These are phyloP conservation scores for Claviceps sp. DNA, from an alignment of 2,329 filamentous ascomycete genomes.

Conservation along the genomic window DNA sequence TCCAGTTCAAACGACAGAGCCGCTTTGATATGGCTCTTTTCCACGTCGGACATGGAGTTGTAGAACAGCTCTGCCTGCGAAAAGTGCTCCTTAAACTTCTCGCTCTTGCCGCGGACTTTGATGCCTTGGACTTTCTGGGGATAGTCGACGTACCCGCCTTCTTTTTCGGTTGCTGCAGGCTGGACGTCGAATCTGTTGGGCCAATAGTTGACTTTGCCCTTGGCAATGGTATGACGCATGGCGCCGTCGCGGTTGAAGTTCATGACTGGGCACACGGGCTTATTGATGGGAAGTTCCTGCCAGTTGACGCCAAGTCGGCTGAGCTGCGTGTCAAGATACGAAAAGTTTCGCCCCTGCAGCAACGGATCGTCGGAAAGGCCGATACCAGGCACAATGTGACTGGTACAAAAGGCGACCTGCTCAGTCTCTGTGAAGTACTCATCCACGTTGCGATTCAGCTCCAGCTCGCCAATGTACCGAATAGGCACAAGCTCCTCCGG, in stretches of 20 bases:
- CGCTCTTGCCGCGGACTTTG: slow-evolving; percentile 54
- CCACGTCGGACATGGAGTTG: slow-evolving; percentile 57
- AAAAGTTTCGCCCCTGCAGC: slow-evolving; percentile 58
- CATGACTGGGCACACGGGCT: slow-evolving; percentile 60
- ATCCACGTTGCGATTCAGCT: slow-evolving; percentile 67
- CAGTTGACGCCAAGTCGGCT: slow-evolving; percentile 57
- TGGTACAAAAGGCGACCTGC: slow-evolving; percentile 72
- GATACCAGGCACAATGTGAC: slow-evolving; percentile 66
- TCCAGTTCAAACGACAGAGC: slow-evolving; percentile 66
- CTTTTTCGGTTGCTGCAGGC: slow-evolving; percentile 46
- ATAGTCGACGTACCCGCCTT: slow-evolving; percentile 59
- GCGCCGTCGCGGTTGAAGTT: slow-evolving; percentile 56
- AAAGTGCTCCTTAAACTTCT: slow-evolving; percentile 67
- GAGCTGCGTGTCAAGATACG: slow-evolving; percentile 44
- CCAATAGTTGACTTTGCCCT: slow-evolving; percentile 7
- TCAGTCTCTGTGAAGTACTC: slow-evolving; percentile 76
- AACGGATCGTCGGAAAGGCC: slow-evolving; percentile 67
- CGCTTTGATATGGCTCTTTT: slow-evolving; percentile 59
- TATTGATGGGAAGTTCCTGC: slow-evolving; percentile 66
- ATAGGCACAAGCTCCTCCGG: slow-evolving; percentile 65
- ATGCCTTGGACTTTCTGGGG: slow-evolving; percentile 50
- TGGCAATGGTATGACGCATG: slow-evolving; percentile 6
- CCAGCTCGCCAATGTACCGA: slow-evolving; percentile 64
- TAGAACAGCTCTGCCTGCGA: slow-evolving; percentile 73
- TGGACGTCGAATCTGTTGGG: slow-evolving; percentile 37